Percentiles rank a stretch among this genome's conserved stretches.
These are phyloP conservation scores for Tripterygium wilfordii DNA, from an alignment of 177 flowering plant species.

Conservation along the genomic window DNA sequence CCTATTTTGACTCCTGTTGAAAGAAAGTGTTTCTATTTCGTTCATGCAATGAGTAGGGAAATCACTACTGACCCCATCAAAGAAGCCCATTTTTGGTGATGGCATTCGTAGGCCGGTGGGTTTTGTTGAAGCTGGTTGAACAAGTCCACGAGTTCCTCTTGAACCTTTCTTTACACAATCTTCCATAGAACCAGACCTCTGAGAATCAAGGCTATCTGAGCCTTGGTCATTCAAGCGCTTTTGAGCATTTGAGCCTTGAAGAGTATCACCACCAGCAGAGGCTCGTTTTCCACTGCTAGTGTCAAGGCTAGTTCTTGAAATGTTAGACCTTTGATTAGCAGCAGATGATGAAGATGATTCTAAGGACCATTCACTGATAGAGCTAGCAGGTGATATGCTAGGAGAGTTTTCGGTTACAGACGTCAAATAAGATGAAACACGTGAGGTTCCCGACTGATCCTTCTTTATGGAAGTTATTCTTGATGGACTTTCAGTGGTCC, in stretches of 20 bases:
- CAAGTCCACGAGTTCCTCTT: conserved; percentile 9
- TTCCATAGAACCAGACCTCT: conserved; percentile 8
- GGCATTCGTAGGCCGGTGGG: conserved; percentile 84
- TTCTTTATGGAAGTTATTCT: conserved; percentile 26
- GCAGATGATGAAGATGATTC: conserved; percentile 58
- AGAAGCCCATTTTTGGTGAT: conserved; percentile 85
- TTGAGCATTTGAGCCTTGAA: conserved; percentile 13
- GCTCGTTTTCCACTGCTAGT: conserved; percentile 17
- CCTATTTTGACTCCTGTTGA: no score
- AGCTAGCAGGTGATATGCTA: conserved; percentile 55
- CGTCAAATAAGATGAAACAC: conserved; percentile 27
- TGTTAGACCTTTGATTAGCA: conserved; percentile 35
- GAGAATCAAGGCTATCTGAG: conserved; percentile 10
- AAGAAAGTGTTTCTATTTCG: no score
- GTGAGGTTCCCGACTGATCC: conserved; percentile 23
- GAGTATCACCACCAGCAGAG: conserved; percentile 13
- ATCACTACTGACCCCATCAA: conserved; percentile 67
- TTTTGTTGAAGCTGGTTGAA: conserved; percentile 27
- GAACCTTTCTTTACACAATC: conserved; percentile 18
- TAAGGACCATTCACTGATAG: conserved; percentile 64
- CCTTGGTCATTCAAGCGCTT: conserved; percentile 6
- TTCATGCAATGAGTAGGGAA: neutral
- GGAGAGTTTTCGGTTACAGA: conserved; percentile 34
- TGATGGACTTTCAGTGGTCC: conserved; percentile 17
- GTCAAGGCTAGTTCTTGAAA: conserved; percentile 20